Evolutionary conservation across 345 rosid species (phyloP).

Genomic region (Moricandia moricandioides): DNA sequence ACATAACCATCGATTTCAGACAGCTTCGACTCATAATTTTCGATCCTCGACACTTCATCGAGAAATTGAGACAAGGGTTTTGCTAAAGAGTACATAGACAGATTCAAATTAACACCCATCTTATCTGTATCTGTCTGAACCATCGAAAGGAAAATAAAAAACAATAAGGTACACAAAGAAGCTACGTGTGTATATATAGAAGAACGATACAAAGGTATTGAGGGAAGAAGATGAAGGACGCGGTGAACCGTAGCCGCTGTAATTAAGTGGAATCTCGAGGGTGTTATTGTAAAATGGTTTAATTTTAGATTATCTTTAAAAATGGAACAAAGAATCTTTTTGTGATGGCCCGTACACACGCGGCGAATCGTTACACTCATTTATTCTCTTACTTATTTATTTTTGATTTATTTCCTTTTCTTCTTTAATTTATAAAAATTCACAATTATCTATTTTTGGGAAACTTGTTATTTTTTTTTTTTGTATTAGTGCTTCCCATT

Average conservation of each 20-base stretch:
- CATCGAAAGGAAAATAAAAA: conserved; percentile 29
- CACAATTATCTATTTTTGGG: conserved; percentile 15
- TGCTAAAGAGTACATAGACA: conserved; percentile 49
- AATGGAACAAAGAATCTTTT: conserved; percentile 39
- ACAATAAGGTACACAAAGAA: conserved; percentile 17
- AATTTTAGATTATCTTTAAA: conserved; percentile 26
- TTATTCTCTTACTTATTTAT: neutral
- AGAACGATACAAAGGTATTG: conserved; percentile 38
- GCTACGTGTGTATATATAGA: conserved; percentile 31
- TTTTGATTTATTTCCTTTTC: conserved; percentile 13
- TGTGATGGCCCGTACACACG: conserved; percentile 40
- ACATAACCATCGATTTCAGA: conserved; percentile 52
- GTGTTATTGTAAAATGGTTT: neutral
- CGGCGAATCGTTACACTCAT: conserved; percentile 48
- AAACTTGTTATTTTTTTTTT: conserved; percentile 9
- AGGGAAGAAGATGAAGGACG: conserved; percentile 42
- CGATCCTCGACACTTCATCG: conserved; percentile 44
- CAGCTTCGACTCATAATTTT: conserved; percentile 37
- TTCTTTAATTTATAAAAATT: neutral
- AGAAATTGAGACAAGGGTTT: conserved; percentile 52
- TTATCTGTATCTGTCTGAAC: conserved; percentile 33
- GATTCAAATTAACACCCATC: conserved; percentile 71
- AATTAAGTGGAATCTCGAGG: conserved; percentile 34
- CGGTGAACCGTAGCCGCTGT: conserved; percentile 34
- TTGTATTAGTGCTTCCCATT: neutral